Percentiles rank a stretch among this genome's conserved stretches.
Conservation (phyloP, 1,139 yeast genomes). For the Suhomyces yuchorum region DNA sequence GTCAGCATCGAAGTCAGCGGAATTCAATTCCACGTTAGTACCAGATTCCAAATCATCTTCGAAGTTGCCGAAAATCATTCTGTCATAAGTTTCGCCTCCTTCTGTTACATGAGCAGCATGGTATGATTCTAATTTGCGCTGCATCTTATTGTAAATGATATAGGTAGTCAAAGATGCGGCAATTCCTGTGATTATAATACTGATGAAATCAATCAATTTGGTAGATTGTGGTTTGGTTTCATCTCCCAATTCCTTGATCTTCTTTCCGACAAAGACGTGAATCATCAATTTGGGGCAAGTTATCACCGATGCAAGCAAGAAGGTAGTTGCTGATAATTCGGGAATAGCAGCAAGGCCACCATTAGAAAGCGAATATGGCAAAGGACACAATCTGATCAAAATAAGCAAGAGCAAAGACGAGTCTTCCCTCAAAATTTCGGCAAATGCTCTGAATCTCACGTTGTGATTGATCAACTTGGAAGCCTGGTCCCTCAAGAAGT, state of each 20-base stretch:
- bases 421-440: constrained; percentile 68
- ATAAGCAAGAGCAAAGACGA: constrained; percentile 65
- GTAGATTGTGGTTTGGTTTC: constrained; percentile 51
- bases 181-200: constrained; percentile 59
- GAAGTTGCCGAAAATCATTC: constrained; percentile 44
- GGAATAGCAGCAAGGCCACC: constrained; percentile 92
- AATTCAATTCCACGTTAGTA: constrained; percentile 35
- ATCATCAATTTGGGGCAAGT: constrained; percentile 82
- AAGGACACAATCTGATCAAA: constrained; percentile 81
- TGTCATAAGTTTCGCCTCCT: constrained; percentile 24
- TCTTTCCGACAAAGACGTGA: constrained; percentile 79
- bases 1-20: constrained; percentile 40
- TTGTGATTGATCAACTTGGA: constrained; percentile 49
- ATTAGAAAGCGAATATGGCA: constrained; percentile 89
- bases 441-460: constrained; percentile 71
- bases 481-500: constrained; percentile 60
- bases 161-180: constrained; percentile 69
- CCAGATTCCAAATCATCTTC: constrained; percentile 37
- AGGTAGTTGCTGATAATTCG: constrained; percentile 61
- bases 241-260: constrained; percentile 71
- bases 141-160: constrained; percentile 67
- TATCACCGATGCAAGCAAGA: constrained; percentile 67
- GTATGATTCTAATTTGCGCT: constrained; percentile 38
- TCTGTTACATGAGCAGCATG: constrained; percentile 21
- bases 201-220: constrained; percentile 60